A percentile compares a stretch with the other conserved stretches of the same genome.
Evolutionary conservation across 306 rosid species (phyloP).

Genomic region (Trifolium pratense): DNA sequence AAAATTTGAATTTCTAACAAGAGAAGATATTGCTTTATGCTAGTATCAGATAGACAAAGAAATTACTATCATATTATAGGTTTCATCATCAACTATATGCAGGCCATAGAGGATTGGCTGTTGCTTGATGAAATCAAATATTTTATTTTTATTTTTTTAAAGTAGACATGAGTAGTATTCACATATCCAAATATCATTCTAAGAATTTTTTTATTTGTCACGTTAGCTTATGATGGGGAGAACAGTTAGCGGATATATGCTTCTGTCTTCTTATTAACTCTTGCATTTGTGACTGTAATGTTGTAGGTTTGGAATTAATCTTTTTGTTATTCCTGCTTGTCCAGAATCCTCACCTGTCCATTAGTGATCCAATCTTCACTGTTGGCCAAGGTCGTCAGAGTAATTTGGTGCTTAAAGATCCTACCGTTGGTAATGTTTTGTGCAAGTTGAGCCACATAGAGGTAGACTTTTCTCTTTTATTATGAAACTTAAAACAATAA

Average conservation of each 20-base stretch:
- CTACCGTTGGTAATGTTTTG: conserved; percentile 62
- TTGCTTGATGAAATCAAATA: conserved; percentile 17
- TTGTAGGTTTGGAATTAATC: conserved; percentile 42
- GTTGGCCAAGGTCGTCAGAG: conserved; percentile 83
- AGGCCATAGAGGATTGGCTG: conserved; percentile 4
- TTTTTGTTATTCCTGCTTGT: conserved; percentile 47
- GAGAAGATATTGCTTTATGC: conserved; percentile 17
- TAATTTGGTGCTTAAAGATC: conserved; percentile 78
- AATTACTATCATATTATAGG: conserved; percentile 24
- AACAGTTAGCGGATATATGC: conserved; percentile 18
- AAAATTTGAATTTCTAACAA: conserved; percentile 18
- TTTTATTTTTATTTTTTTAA: conserved; percentile 4
- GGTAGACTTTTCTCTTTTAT: conserved; percentile 51
- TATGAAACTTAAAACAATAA: conserved; percentile 28
- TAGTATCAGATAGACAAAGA: background rate
- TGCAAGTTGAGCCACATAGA: conserved; percentile 80
- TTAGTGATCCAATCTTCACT: conserved; percentile 63
- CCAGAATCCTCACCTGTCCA: conserved; percentile 76
- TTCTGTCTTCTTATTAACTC: conserved; percentile 28
- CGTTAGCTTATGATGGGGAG: conserved; percentile 19
- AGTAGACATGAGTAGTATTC: background rate
- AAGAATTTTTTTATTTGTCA: background rate
- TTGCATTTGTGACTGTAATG: conserved; percentile 30
- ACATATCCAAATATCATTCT: background rate
- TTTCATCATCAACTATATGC: background rate